These are phyloP conservation scores for Trichoderma koningiopsis DNA, from an alignment of 2,329 filamentous ascomycete genomes.

Conservation along the genomic window DNA sequence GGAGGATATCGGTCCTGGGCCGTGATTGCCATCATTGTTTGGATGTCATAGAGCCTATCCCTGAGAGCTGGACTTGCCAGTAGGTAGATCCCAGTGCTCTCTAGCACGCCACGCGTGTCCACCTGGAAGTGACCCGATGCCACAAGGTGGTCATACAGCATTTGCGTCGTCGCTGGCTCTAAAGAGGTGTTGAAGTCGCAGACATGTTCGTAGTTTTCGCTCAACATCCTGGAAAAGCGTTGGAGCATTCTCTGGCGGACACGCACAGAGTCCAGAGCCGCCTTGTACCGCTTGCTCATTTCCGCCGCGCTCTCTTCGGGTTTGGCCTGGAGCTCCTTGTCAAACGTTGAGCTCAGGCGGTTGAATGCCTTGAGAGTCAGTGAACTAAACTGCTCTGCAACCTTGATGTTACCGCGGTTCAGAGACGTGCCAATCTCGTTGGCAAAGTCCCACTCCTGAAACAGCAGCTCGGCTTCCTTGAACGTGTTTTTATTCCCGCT, in stretches of 20 bases:
- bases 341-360: constrained; percentile 86
- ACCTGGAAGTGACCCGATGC: constrained; percentile 87
- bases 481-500: constrained; percentile 98
- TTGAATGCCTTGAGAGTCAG: constrained; percentile 91
- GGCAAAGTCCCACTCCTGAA: constrained; percentile 97
- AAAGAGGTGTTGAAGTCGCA: constrained; percentile 91
- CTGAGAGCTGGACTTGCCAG: constrained; percentile 81
- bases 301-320: constrained; percentile 81
- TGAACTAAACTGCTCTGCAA: constrained; percentile 94
- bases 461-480: constrained; percentile 95
- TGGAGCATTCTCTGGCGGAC: constrained; percentile 96
- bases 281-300: constrained; percentile 97
- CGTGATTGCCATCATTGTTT: constrained; percentile 77
- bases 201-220: constrained; percentile 92
- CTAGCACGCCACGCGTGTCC: constrained; percentile 63
- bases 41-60: constrained; percentile 77
- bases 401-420: constrained; percentile 92
- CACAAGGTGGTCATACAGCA: constrained; percentile 79
- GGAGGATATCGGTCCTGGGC: constrained; percentile 61
- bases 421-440: constrained; percentile 90
- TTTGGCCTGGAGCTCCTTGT: constrained; percentile 82
- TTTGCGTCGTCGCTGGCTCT: constrained; percentile 65
- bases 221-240: constrained; percentile 87
- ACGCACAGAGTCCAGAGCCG: constrained; percentile 90
- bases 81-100: constrained; percentile 76